Base-by-base conservation (phyloP, 805 yeast genomes). In the Jamesozyma lodderae region DNA sequence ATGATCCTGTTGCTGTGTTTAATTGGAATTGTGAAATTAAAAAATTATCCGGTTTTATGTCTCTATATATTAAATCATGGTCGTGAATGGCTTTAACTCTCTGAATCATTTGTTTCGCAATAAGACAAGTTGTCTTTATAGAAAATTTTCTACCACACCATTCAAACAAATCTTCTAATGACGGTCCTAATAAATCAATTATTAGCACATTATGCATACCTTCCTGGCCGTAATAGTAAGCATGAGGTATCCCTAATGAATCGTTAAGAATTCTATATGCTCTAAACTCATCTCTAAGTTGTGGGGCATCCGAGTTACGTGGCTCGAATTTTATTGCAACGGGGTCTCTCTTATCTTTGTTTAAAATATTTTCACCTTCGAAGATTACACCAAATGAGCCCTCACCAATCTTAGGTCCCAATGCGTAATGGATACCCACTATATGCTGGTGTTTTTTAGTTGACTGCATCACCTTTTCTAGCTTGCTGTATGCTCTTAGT, bases 211-310 rank as follows among this genome's bases (percentile, higher is more conserved):
- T 88, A 68, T 92, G 97, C 43, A 92, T 75, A 23, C 98, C 97
- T 64, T 92, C 98, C 59, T 92, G 97, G 42, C 98, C 98, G 61
- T 90, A 90, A 60, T 87, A 92, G 66, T 92, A 92, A n/a, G 95
- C 97, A 53, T 80, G 78, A 37, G 98, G 98, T 37, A 92, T 80
- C 34, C 97, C 97, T 31, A 68, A 70, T 36, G 80, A 73, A 15
- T 94, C 95, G 41, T 77, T 76, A 36, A 92, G 69, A 40, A 85
- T 81, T 55, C 87, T 81, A 64, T 92, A 92, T n/a, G 96, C 82
- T 52, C 96, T 73, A 61, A 88, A 92, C 64, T 92, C 98, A 61
- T 92, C 98, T 53, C 96, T 75, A 41, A 92, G 70, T 62, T 92
- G 98, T 6, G 98, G 98, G 7, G 97, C 96, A 53, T 92, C 98